phyloP scores from a whole-genome alignment of 495 filamentous ascomycete species.

The Penicillium goetzii region DNA sequence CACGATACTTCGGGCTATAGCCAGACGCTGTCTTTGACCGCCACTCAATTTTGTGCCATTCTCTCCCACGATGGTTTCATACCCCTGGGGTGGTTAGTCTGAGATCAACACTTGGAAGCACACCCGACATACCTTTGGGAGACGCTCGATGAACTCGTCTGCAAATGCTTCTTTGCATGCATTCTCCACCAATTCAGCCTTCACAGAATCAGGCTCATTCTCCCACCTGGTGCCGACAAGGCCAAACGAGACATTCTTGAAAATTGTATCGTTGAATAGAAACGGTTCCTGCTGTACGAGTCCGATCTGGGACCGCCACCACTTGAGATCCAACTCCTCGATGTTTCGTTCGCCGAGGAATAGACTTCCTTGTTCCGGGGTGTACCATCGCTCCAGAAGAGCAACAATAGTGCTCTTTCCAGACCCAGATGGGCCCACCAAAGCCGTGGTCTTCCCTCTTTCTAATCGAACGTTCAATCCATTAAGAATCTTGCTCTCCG shows the following conservation, averaged over 20 bases:
- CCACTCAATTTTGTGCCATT: not conserved
- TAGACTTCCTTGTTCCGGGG: not conserved
- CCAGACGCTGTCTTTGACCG: not conserved
- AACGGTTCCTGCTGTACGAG: not conserved
- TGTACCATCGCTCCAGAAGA: not conserved
- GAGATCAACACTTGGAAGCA: not conserved
- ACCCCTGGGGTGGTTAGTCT: not conserved
- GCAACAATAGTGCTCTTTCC: not conserved
- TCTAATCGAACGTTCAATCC: not conserved
- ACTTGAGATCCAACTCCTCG: not conserved
- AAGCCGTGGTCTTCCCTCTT: not conserved
- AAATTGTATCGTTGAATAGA: not conserved
- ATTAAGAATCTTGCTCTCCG: not conserved
- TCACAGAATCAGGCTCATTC: conserved; percentile 48
- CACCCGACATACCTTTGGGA: conserved; percentile 31
- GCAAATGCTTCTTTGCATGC: conserved; percentile 70
- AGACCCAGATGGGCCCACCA: not conserved
- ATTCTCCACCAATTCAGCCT: conserved; percentile 41
- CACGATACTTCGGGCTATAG: not conserved
- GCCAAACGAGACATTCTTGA: conserved; percentile 55
- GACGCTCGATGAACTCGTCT: conserved; percentile 43
- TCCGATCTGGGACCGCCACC: not conserved
- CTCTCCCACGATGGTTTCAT: not conserved
- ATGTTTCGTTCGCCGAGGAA: not conserved
- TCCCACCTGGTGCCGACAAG: conserved; percentile 69